These are phyloP conservation scores for Silene coronaria DNA, from an alignment of 179 eudicot species.

Conservation along the genomic window DNA sequence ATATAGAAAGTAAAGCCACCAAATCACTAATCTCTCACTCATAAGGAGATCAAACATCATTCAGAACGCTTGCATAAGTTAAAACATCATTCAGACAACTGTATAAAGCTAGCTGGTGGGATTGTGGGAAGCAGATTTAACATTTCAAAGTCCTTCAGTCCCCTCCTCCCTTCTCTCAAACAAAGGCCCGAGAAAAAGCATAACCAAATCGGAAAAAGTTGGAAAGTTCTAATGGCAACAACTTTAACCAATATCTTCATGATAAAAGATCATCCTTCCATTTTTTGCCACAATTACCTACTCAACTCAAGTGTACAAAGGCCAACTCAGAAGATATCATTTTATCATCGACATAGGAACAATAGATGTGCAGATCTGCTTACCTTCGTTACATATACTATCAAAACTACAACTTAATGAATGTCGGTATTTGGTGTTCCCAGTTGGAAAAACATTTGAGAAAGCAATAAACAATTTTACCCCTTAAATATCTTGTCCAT, in stretches of 20 bases:
- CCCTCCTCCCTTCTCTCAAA: not conserved
- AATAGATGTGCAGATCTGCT: no score
- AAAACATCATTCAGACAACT: not conserved
- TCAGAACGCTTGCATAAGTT: not conserved
- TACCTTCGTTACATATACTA: no score
- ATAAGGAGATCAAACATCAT: not conserved
- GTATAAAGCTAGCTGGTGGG: not conserved
- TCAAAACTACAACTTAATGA: no score
- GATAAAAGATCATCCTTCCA: not conserved
- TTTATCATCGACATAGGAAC: no score
- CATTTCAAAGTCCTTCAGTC: not conserved
- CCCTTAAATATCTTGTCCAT: conserved; percentile 94
- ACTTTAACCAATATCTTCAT: not conserved
- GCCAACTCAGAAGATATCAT: not conserved
- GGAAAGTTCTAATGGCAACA: not conserved
- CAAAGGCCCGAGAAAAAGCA: not conserved
- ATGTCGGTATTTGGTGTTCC: not conserved
- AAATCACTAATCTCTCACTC: not conserved
- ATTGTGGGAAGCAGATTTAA: not conserved
- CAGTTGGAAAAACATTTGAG: conserved; percentile 2
- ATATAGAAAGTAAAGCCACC: not conserved
- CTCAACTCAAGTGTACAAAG: not conserved
- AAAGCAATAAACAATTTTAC: conserved; percentile 31
- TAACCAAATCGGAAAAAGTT: not conserved
- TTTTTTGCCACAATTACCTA: not conserved